Evolutionary conservation across 2,329 filamentous ascomycete genomes (phyloP), one percentile per base, ranked within the genome.

Genomic region (Penicillium sp.): DNA sequence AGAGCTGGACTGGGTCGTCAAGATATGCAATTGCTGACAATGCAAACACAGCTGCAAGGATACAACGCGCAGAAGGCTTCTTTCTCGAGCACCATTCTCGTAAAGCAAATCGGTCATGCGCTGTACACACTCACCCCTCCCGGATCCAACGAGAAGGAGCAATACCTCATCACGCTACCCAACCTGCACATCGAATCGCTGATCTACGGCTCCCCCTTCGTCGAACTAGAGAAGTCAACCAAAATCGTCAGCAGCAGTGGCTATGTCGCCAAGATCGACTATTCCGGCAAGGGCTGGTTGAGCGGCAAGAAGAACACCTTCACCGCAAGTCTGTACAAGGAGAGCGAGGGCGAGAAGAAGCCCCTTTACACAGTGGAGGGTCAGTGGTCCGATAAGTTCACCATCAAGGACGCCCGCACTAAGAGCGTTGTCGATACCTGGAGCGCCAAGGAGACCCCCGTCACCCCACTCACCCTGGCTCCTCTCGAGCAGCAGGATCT

Each of bases 31-130:
- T 39, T 13, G 29, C 41, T 47, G 23, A 53, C 41, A 46, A 47
- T 45, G 51, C 40, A 11, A 27, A 23, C 32, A 18, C 62, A 78
- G 65, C 72, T 87, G 19, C 80, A 85, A 77, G 93, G 93, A 49
- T 97, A 96, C 78, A 97, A 97, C 68, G 93, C 90, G 14, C 94
- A 97, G 71, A 97, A 96, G 74, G 92, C 93, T 4, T 95, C 91
- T 14, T 97, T 99, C 75, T 90, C 89, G 59, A 87, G 88, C 64
- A 96, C 93, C 41, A 97, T 97, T 73, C 89, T 93, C 67, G 88
- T 99, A 69, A 96, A 95, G 81, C 91, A 96, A 77, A 88, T 95
- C 64, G 93, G 93, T 34, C 92, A 97, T 69, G 92, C 92, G 38
- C 78, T 95, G 32, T 81, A 93, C 60, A 89, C 90, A 46, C 78